Conservation (phyloP, 106 monocot species). For the Dioscorea alata region DNA sequence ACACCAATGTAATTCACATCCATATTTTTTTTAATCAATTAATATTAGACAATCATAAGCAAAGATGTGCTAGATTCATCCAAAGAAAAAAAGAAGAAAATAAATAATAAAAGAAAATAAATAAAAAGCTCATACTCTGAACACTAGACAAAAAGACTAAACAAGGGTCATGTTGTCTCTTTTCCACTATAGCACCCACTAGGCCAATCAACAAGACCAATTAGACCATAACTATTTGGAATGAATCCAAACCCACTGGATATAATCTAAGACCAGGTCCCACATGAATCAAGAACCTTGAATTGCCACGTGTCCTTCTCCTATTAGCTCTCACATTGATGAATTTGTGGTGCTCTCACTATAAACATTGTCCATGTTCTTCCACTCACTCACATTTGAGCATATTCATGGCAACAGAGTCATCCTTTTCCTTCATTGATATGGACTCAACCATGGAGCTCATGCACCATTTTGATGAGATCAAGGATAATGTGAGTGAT, state of each 20-base stretch:
- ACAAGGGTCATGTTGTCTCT: neutral
- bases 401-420: conserved; percentile 29
- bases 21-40: too few species aligned
- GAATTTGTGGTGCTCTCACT: too few species aligned
- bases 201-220: neutral
- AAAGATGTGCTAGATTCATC: neutral
- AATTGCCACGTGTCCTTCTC: conserved; percentile 5
- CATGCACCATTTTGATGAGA: conserved; percentile 24
- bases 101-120: neutral
- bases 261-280: neutral
- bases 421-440: conserved; percentile 18
- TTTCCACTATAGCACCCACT: neutral
- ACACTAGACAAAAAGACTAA: neutral
- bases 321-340: too few species aligned
- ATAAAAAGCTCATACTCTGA: too few species aligned
- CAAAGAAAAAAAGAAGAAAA: neutral
- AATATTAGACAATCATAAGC: too few species aligned
- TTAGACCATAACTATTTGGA: conserved; percentile 1
- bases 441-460: conserved; percentile 26
- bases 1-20: too few species aligned
- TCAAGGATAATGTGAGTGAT: conserved; percentile 2
- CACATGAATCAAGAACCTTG: neutral
- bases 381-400: neutral
- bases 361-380: too few species aligned
- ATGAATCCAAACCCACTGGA: conserved; percentile 12